Evolutionary conservation across 2,329 filamentous ascomycete genomes (phyloP), one percentile per base, ranked within the genome.

Genomic region (Thelonectria olida): DNA sequence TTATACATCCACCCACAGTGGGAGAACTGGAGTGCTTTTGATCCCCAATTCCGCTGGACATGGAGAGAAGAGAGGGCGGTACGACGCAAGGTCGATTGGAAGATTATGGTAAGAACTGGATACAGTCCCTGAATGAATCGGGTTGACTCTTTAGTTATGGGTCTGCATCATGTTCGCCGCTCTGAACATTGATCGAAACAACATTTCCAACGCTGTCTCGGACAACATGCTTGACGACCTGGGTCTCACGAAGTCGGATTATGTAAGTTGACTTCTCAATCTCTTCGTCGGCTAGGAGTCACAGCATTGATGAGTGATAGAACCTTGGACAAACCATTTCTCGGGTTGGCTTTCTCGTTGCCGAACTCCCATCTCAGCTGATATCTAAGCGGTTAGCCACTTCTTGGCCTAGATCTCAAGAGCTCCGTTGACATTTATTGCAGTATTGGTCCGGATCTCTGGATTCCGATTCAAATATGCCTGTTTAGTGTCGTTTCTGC

Each of bases 391-490:
- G 62, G 63, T 58, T 5, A 13, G 50, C 8, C 6, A 22, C 31
- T 12, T 12, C 17, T 8, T 3, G 7, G 9, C 9, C 22, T 49
- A 2, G n/a, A n/a, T 13, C 19, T 15, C 9, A n/a, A 19, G n/a
- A 5, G 12, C 7, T 23, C n/a, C 15, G 27, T 55, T 5, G 55
- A 22, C 22, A 7, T 17, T 38, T 8, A n/a, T n/a, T n/a, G 23
- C 7, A 65, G 62, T 63, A 70, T 77, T 39, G 84, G 83, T 2
- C 82, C 84, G 0, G 76, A 81, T 39, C 76, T 78, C 19, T 83
- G 85, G 75, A 82, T 82, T n/a, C 83, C 82, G 3, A 76, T 85
- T 5, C 78, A 80, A 23, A 84, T 78, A 55, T 72, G 74, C 2
- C 54, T 68, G 5, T 79, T 76, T 70, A 75, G 73, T 3, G 38